Evolutionary conservation across 176 grass and related monocot genomes (phyloP).

Genomic region (Bolboschoenus planiculmis): DNA sequence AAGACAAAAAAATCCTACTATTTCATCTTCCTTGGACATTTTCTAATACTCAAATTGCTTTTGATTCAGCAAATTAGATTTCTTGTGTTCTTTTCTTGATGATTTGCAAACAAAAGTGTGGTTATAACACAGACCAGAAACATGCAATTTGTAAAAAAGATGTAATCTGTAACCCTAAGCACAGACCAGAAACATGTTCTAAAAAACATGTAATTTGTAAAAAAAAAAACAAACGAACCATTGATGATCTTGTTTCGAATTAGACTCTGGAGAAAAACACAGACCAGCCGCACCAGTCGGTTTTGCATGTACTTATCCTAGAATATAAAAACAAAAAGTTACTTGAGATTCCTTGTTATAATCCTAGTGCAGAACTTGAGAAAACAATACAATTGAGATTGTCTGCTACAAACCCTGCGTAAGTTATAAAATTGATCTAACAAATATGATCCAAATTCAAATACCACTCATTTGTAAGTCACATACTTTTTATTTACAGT

Average conservation of each 20-base stretch:
- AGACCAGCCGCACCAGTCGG: conserved; percentile 90
- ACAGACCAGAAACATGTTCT: no score
- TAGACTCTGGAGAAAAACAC: conserved; percentile 92
- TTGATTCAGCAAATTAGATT: not conserved
- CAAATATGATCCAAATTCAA: not conserved
- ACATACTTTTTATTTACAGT: not conserved
- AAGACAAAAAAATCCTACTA: no score
- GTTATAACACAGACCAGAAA: no score
- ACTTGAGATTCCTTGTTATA: conserved; percentile 20
- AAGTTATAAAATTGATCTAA: not conserved
- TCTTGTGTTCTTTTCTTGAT: not conserved
- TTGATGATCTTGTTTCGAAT: conserved; percentile 99
- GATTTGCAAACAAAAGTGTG: not conserved
- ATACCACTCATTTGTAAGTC: not conserved
- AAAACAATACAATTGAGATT: not conserved
- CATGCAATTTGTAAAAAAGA: no score
- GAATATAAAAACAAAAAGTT: conserved; percentile 30
- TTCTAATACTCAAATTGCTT: not conserved
- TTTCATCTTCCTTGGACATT: not conserved
- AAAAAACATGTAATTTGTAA: no score
- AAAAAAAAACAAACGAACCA: conserved; percentile 76
- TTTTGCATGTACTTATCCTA: conserved; percentile 99
- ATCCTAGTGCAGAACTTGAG: not conserved
- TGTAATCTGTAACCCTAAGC: no score
- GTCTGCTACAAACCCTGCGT: not conserved